These are phyloP conservation scores for Metschnikowia sp. DNA, from an alignment of 805 yeast genomes.

Conservation along the genomic window DNA sequence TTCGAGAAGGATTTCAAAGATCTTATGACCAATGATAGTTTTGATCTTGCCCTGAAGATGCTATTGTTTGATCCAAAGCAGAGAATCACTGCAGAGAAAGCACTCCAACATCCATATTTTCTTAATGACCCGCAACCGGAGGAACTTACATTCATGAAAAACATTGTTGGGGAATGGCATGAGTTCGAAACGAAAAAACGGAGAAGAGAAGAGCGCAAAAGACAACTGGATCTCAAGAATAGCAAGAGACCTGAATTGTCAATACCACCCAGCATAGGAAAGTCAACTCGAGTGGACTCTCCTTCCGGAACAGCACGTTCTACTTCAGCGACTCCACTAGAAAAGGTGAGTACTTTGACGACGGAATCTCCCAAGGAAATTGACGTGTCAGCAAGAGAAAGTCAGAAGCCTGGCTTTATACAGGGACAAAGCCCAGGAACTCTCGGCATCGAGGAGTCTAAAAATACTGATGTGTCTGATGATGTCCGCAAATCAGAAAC, in stretches of 20 bases:
- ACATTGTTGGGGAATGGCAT: conserved; percentile 88
- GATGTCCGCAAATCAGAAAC: too few species aligned
- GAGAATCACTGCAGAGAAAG: conserved; percentile 66
- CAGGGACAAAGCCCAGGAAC: too few species aligned
- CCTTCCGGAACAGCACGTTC: conserved; percentile 5
- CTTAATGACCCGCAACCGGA: conserved; percentile 62
- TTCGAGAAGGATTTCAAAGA: conserved; percentile 31
- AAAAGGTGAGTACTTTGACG: neutral
- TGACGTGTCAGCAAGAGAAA: neutral
- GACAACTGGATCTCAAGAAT: conserved; percentile 29
- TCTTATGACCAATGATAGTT: conserved; percentile 48
- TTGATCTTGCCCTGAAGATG: conserved; percentile 62
- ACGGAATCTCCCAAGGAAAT: neutral
- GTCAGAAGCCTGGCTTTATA: too few species aligned
- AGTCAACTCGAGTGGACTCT: conserved; percentile 1
- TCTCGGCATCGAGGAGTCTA: too few species aligned
- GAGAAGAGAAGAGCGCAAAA: conserved; percentile 47
- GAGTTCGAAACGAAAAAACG: conserved; percentile 91
- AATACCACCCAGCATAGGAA: conserved; percentile 5
- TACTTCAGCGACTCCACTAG: conserved; percentile 8
- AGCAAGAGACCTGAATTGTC: conserved; percentile 14
- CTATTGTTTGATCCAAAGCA: conserved; percentile 65
- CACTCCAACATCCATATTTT: conserved; percentile 72
- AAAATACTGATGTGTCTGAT: too few species aligned
- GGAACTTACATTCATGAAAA: conserved; percentile 51